Base-by-base conservation (phyloP, 768 basidiomycete genomes). In the Cytidiella melzeri region DNA sequence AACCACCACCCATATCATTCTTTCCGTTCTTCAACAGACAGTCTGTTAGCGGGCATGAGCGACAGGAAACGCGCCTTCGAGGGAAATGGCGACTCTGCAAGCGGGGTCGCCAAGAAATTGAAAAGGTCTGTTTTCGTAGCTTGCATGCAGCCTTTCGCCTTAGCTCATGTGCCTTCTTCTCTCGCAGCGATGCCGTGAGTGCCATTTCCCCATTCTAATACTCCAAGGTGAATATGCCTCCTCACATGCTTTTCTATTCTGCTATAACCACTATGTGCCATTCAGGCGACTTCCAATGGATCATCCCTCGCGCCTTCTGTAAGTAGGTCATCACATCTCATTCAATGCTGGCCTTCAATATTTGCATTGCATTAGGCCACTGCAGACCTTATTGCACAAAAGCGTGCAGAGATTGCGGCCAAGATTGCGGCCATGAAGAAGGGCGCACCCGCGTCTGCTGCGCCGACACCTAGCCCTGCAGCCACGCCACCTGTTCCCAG, bases 351-450 rank as follows among this genome's bases (percentile, higher is more conserved):
- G 37, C 39, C 24, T 40, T 28, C 5, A 23, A 3, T n/a, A 18
- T 39, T 59, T 24, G 47, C 44, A 37, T 18, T 10, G 37, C 4
- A 26, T 15, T 46, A 81, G 76, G 51, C 74, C 10, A 71, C 76
- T 28, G 71, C 71, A 53, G 78, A 80, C 25, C 76, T 89, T 57
- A 90, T 92, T 47, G 84, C 85, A 19, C 85, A 87, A 67, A 89
- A 88, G 67, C 76, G 83, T 34, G 87, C 89, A 5, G 87, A 92
- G 65, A 83, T 94, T 53, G 76, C 85, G 10, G 91, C 92, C 13
- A 92, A 91, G 64, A 73, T 89, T 20, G 91, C 91, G 2, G 81
- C 82, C 2, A 84, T 90, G 76, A 80, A 76, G 63, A 73, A 65
- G 40, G 64, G 64, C 19, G 64, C 41, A n/a, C 50, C 55, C 3